Percentiles rank a stretch among this genome's conserved stretches.
Conservation (phyloP, 2,329 filamentous ascomycete species). For the Rutstroemia sp. region DNA sequence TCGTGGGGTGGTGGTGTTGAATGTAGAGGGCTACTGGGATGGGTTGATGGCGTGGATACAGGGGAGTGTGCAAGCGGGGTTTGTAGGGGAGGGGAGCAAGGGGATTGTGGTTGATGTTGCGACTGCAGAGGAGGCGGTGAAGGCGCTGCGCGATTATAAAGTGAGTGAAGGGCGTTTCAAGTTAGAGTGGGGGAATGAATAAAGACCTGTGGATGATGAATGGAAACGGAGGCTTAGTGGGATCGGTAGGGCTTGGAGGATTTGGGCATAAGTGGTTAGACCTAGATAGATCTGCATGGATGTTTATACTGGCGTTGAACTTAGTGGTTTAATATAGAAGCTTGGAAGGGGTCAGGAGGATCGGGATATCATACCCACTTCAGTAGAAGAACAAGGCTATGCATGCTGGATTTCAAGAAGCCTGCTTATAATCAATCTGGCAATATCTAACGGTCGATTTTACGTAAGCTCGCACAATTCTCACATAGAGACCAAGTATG, state of each 20-base stretch:
- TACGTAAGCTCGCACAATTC: too few relatives aligned
- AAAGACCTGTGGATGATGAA: background rate
- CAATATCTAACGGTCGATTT: too few relatives aligned
- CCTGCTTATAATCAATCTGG: background rate
- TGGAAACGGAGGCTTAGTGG: background rate
- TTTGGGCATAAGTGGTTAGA: background rate
- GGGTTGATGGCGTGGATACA: slow-evolving; percentile 76
- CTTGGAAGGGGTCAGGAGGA: background rate
- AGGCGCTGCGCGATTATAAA: slow-evolving; percentile 65
- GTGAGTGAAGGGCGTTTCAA: slow-evolving; percentile 69
- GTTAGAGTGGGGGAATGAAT: slow-evolving; percentile 63
- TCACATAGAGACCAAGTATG: too few relatives aligned
- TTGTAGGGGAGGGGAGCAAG: slow-evolving; percentile 63
- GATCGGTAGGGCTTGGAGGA: background rate
- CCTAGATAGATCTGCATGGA: background rate
- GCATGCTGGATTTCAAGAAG: background rate
- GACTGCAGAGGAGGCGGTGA: slow-evolving; percentile 64
- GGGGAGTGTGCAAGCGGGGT: slow-evolving; percentile 67
- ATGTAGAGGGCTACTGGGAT: slow-evolving; percentile 88
- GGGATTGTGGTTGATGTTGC: slow-evolving; percentile 73
- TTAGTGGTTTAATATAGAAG: background rate
- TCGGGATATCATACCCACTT: too few relatives aligned
- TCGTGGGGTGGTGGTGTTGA: slow-evolving; percentile 71
- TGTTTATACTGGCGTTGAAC: background rate
- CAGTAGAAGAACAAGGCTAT: background rate